phyloP scores from a whole-genome alignment of 106 monocot genomes.

The Dioscorea zingiberensis region DNA sequence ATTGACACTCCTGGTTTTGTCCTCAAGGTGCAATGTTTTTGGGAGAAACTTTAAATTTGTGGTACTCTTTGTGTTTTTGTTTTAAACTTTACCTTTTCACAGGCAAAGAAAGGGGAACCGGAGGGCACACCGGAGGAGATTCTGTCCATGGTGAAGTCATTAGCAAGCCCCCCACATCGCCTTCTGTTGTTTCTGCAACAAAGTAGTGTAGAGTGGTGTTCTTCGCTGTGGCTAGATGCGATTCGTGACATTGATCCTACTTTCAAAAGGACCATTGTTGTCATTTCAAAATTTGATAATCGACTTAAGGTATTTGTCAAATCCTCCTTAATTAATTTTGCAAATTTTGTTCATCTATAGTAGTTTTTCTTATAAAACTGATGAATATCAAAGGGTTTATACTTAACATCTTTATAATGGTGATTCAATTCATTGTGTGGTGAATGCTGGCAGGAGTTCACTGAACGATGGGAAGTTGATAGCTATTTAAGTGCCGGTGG shows the following conservation, averaged over 20 bases:
- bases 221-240: slow-evolving; percentile 88
- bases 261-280: slow-evolving; percentile 81
- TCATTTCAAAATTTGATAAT: slow-evolving; percentile 93
- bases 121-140: slow-evolving; percentile 83
- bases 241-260: slow-evolving; percentile 94
- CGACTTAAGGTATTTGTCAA: slow-evolving; percentile 65
- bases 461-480: slow-evolving; percentile 95
- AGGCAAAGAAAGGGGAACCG: slow-evolving; percentile 98
- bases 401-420: too few species aligned
- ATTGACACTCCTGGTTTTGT: slow-evolving; percentile 99
- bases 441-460: slow-evolving; percentile 65
- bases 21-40: slow-evolving; percentile 57
- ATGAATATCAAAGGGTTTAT: too few species aligned
- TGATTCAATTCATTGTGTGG: not conserved
- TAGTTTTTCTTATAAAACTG: not conserved
- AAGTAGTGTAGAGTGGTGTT: slow-evolving; percentile 99
- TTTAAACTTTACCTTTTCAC: not conserved
- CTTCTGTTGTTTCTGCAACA: slow-evolving; percentile 94
- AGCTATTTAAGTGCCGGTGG: slow-evolving; percentile 87
- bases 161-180: slow-evolving; percentile 89
- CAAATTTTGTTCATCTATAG: not conserved
- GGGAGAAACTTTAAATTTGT: not conserved
- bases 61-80: not conserved
- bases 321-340: not conserved
- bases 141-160: slow-evolving; percentile 86